Evolutionary conservation across 2,329 filamentous ascomycete genomes (phyloP).

Genomic region (Pleurostoma richardsiae): DNA sequence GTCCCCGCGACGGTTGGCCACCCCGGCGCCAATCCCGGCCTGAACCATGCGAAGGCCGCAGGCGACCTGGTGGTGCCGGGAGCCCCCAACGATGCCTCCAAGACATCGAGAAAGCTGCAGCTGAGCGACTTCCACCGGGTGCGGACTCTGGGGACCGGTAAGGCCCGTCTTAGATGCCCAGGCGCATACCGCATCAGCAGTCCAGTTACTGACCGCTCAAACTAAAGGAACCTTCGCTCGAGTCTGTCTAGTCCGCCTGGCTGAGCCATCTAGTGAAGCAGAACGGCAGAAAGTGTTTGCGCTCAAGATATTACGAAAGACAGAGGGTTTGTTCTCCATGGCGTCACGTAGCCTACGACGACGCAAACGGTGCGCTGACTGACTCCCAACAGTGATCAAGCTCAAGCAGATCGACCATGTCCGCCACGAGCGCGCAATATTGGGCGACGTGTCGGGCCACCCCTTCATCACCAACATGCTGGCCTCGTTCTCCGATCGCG

Average conservation of each 20-base stretch:
- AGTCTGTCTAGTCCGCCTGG: constrained; percentile 71
- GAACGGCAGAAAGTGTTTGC: constrained; percentile 68
- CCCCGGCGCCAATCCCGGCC: constrained; percentile 6
- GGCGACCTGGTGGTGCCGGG: constrained; percentile 5
- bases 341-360: constrained; percentile 2
- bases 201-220: background rate
- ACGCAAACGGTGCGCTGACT: background rate
- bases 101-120: constrained; percentile 21
- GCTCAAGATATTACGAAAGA: constrained; percentile 72
- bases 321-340: constrained; percentile 35
- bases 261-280: constrained; percentile 37
- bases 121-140: constrained; percentile 65
- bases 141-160: constrained; percentile 73
- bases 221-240: constrained; percentile 69
- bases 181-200: background rate
- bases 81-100: constrained; percentile 20
- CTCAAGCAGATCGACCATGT: constrained; percentile 86
- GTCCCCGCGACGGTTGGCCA: constrained; percentile 14
- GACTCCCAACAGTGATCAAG: constrained; percentile 56
- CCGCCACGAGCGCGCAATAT: constrained; percentile 73
- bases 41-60: constrained; percentile 5
- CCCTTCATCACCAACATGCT: constrained; percentile 79
- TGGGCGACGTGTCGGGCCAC: constrained; percentile 71
- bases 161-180: background rate
- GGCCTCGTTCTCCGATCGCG: constrained; percentile 73